Evolutionary conservation across 192 early-diverging fungal species (phyloP).

Genomic region (Coemansia umbellata): DNA sequence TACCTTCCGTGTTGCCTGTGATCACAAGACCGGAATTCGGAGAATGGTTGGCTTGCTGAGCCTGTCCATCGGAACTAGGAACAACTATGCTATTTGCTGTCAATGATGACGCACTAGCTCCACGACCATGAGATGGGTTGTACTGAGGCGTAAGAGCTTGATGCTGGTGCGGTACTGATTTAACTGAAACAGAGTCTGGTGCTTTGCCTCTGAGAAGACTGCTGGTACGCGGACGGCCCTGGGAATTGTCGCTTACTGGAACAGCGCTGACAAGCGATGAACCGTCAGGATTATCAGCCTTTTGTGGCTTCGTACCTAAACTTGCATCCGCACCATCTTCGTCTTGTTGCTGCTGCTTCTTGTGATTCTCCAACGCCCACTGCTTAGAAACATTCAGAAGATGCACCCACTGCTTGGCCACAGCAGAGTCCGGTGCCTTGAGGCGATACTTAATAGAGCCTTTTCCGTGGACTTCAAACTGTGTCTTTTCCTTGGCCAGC

Average conservation of each 20-base stretch:
- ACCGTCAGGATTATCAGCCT: background rate
- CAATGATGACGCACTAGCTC: background rate
- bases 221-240: slow-evolving; percentile 23
- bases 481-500: slow-evolving; percentile 62
- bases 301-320: background rate
- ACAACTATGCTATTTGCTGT: background rate
- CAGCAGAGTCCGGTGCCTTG: slow-evolving; percentile 59
- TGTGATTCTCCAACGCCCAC: slow-evolving; percentile 55
- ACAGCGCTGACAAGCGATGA: background rate
- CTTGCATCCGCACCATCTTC: background rate
- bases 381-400: slow-evolving; percentile 73
- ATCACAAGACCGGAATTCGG: background rate
- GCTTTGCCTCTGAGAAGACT: slow-evolving; percentile 24
- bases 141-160: too few species aligned
- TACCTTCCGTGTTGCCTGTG: background rate
- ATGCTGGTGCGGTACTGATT: slow-evolving; percentile 9
- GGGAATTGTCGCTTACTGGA: background rate
- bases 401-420: slow-evolving; percentile 81
- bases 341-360: slow-evolving; percentile 1
- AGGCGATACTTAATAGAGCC: slow-evolving; percentile 71
- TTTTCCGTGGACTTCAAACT: slow-evolving; percentile 77
- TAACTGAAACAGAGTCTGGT: slow-evolving; percentile 8
- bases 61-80: background rate
- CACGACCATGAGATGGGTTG: background rate
- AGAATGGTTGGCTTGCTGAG: background rate